These are phyloP conservation scores for Aurinia saxatilis DNA, from an alignment of 345 rosid species.

Conservation along the genomic window DNA sequence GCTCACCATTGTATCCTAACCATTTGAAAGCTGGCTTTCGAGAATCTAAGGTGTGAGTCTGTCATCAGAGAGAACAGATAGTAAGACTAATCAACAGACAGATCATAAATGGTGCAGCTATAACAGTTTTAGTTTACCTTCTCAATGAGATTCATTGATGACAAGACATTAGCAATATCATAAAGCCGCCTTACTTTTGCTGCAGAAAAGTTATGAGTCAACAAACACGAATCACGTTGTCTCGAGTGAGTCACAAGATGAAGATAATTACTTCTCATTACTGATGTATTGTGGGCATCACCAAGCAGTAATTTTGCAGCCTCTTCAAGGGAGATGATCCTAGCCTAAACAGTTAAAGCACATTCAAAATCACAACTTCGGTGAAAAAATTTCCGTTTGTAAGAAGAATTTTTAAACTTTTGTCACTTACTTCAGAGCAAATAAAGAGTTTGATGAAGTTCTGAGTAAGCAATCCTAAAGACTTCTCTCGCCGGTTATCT, in stretches of 20 bases:
- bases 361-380: not conserved
- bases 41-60: slow-evolving; percentile 76
- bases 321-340: slow-evolving; percentile 71
- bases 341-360: slow-evolving; percentile 35
- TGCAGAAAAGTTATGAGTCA: slow-evolving; percentile 26
- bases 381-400: not conserved
- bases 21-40: slow-evolving; percentile 88
- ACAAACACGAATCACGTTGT: not conserved
- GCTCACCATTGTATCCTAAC: slow-evolving; percentile 57
- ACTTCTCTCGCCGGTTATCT: slow-evolving; percentile 82
- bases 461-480: slow-evolving; percentile 78
- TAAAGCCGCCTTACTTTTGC: slow-evolving; percentile 91
- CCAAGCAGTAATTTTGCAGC: slow-evolving; percentile 77
- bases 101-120: not conserved
- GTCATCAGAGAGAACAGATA: slow-evolving; percentile 12
- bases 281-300: slow-evolving; percentile 57
- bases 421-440: slow-evolving; percentile 58
- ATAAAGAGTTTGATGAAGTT: slow-evolving; percentile 87
- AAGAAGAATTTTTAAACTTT: not conserved
- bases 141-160: slow-evolving; percentile 83
- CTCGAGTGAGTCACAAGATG: not conserved
- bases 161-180: slow-evolving; percentile 81
- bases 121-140: slow-evolving; percentile 41
- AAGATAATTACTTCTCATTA: slow-evolving; percentile 62
- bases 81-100: not conserved